These are phyloP conservation scores for Calonectria montana DNA, from an alignment of 2,329 filamentous ascomycete species.

Conservation along the genomic window DNA sequence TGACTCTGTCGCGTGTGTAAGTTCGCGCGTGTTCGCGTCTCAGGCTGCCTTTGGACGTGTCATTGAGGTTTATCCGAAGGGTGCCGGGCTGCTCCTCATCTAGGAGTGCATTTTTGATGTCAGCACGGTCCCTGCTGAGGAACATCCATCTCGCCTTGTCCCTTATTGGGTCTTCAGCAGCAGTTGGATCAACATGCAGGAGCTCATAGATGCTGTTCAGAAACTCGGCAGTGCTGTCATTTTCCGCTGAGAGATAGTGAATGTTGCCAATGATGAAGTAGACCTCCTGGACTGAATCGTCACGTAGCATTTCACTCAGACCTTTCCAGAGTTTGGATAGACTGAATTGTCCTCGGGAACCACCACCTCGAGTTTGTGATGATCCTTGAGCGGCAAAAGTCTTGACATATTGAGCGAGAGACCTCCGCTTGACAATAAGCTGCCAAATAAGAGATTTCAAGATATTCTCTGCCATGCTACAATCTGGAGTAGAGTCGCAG, in stretches of 20 bases:
- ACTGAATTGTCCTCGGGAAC: constrained; percentile 7
- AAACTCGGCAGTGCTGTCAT: constrained; percentile 5
- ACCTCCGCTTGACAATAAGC: constrained; percentile 49
- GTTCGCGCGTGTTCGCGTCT: constrained; percentile 12
- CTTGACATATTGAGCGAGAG: constrained; percentile 51
- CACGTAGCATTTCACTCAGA: constrained; percentile 53
- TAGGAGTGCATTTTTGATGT: constrained; percentile 17
- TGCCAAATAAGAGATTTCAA: constrained; percentile 53
- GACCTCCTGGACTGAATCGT: constrained; percentile 43
- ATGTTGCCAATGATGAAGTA: constrained; percentile 55
- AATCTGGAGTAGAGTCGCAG: constrained; percentile 49
- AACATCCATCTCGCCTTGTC: constrained; percentile 49
- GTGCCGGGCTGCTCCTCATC: constrained; percentile 1
- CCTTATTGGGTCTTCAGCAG: neutral
- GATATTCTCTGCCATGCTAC: constrained; percentile 52
- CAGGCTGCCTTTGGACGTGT: constrained; percentile 16
- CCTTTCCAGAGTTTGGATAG: constrained; percentile 48
- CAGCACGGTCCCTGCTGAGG: constrained; percentile 46
- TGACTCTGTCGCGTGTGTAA: constrained; percentile 11
- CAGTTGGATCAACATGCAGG: neutral
- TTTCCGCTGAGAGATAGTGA: constrained; percentile 51
- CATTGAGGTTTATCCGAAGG: constrained; percentile 21
- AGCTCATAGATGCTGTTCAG: neutral
- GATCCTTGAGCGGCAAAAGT: constrained; percentile 45
- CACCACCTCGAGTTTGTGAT: constrained; percentile 1